These are phyloP conservation scores for Podila epigama DNA, from an alignment of 192 early-diverging fungal species.

Conservation along the genomic window DNA sequence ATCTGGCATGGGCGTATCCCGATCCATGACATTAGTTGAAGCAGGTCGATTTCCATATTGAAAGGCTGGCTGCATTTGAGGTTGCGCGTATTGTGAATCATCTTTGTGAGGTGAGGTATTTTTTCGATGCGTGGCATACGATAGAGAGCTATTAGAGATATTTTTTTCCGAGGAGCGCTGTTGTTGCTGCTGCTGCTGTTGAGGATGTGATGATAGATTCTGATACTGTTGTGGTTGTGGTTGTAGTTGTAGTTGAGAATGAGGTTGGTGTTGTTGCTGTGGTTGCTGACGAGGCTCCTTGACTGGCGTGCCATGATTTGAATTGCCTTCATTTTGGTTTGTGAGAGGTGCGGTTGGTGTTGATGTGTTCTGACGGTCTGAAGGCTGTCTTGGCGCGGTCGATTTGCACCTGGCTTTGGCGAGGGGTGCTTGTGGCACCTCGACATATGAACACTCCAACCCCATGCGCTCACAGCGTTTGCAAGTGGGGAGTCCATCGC, in stretches of 20 bases:
- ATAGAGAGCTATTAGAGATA: no score
- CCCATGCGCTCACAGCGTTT: conserved; percentile 44
- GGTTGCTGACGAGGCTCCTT: conserved; percentile 28
- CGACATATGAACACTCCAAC: conserved; percentile 45
- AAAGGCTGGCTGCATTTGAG: no score
- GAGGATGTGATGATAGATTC: not conserved
- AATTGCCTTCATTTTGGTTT: no score
- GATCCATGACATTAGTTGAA: conserved; percentile 6
- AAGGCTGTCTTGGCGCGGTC: not conserved
- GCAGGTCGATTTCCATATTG: not conserved
- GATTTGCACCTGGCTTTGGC: conserved; percentile 1
- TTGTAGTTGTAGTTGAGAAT: not conserved
- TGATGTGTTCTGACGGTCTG: not conserved
- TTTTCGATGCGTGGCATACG: no score
- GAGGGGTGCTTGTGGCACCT: conserved; percentile 28
- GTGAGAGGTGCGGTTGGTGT: no score
- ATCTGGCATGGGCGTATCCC: conserved; percentile 32
- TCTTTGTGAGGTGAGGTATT: no score
- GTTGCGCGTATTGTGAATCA: no score
- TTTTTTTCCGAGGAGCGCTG: not conserved
- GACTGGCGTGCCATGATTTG: conserved; percentile 1
- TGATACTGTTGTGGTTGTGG: not conserved
- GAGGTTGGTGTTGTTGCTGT: no score
- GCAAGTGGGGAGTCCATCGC: conserved; percentile 51
- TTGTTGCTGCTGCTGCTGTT: not conserved